Base-by-base conservation (phyloP, 1,284 basidiomycete genomes). In the Leccinum pseudoinsigne region DNA sequence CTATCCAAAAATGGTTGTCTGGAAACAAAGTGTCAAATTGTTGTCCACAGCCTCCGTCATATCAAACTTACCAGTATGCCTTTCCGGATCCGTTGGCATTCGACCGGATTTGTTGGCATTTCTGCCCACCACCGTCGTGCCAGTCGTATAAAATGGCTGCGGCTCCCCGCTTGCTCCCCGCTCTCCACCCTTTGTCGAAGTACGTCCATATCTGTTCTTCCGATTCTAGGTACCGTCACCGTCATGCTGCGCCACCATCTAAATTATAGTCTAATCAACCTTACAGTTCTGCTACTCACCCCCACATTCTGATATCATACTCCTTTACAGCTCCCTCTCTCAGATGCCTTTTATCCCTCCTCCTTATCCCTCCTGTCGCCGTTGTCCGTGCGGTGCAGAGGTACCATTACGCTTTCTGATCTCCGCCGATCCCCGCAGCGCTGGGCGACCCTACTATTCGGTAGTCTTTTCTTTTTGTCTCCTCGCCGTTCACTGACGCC, bases 1-100 rank as follows among this genome's bases (percentile, higher is more conserved):
- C 31, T 36, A 57, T 23, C 71, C 71, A 58, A 66, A 69, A 42
- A 14, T 54, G 54, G 68, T 1, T 7, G 55, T 16, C 11, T 6
- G 45, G 45, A 11, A 12, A 5, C 45, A 18, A 45, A 10, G 10
- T 18, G 42, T 42, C 40, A 42, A n/a, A 42, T 42, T n/a, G 14
- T 10, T 34, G 10, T 34, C 31, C 10, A 34, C 31, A 34, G 31
- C 12, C 36, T 14, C 11, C 36, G 12, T 36, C 12, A 36, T 36
- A 38, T 38, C 11, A 36, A 26, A 26, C 26, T 26, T 36, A 38
- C 34, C 36, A 38, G 3, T 38, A 18, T 45, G 42, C n/a, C 16
- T 10, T 10, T 8, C 28, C 28, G 28, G 28, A 28, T 45, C 42
- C 14, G 42, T 45, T 45, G n/a, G 42, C 10, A 45, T 45, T 45